These are phyloP conservation scores for Chlorella vulgaris DNA, from an alignment of 139 green algal species.

Conservation along the genomic window DNA sequence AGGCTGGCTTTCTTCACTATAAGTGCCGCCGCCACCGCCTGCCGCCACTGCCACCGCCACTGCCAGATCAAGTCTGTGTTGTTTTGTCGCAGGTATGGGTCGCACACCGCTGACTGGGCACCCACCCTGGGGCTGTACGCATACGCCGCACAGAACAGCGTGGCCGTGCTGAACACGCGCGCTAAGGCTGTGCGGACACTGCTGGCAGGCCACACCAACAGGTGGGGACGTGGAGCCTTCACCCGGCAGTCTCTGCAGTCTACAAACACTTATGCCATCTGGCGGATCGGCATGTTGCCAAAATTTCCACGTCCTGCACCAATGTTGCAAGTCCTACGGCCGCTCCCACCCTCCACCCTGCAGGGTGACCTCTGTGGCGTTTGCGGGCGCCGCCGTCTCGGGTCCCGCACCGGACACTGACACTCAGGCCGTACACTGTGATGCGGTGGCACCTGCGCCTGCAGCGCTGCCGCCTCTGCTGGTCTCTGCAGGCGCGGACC, in stretches of 20 bases:
- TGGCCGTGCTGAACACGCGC: conserved; percentile 28
- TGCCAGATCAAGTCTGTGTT: not conserved
- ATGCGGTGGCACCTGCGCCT: not conserved
- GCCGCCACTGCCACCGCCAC: not conserved
- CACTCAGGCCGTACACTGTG: not conserved
- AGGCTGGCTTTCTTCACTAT: not conserved
- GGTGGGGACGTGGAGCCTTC: conserved; percentile 3
- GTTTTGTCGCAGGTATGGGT: conserved; percentile 31
- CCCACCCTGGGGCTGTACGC: conserved; percentile 8
- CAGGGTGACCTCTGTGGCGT: conserved; percentile 38
- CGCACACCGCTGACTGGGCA: conserved; percentile 26
- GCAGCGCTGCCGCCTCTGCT: conserved; percentile 11
- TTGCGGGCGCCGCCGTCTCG: not conserved
- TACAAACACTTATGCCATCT: no score
- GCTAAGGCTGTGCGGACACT: conserved; percentile 14
- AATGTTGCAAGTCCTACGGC: no score
- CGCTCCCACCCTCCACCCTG: no score
- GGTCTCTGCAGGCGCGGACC: conserved; percentile 6
- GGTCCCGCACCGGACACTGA: not conserved
- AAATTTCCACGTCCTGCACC: no score
- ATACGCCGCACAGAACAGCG: conserved; percentile 37
- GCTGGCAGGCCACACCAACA: conserved; percentile 33
- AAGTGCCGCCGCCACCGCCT: not conserved
- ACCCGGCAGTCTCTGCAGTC: not conserved
- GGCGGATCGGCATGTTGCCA: no score